These are phyloP conservation scores for Tetragonia tetragonoides DNA, from an alignment of 148 eudicot species.

Conservation along the genomic window DNA sequence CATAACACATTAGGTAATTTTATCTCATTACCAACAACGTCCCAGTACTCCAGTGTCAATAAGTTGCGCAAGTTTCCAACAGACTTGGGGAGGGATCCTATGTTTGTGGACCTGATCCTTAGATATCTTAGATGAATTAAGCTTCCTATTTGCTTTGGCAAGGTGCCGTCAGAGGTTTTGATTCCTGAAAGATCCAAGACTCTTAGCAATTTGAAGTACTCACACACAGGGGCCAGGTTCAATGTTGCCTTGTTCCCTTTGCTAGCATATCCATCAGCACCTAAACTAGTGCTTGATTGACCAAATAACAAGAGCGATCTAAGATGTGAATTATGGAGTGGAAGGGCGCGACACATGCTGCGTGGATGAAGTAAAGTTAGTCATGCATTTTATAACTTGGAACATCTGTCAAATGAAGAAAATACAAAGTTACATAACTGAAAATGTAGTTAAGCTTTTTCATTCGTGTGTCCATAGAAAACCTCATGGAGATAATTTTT, in stretches of 20 bases:
- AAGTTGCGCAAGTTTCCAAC: slow-evolving; percentile 26
- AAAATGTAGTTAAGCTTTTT: background rate
- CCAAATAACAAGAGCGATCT: slow-evolving; percentile 27
- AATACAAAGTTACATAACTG: background rate
- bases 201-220: slow-evolving; percentile 29
- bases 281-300: background rate
- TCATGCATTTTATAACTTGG: background rate
- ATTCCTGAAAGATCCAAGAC: slow-evolving; percentile 25
- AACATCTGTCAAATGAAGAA: background rate
- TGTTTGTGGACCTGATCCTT: slow-evolving; percentile 26
- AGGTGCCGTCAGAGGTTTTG: slow-evolving; percentile 4
- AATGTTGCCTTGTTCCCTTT: background rate
- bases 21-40: background rate
- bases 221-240: slow-evolving; percentile 12
- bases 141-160: slow-evolving; percentile 28
- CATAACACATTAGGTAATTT: slow-evolving; percentile 29
- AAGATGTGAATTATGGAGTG: slow-evolving; percentile 9
- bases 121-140: slow-evolving; percentile 35
- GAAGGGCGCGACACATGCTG: slow-evolving; percentile 18
- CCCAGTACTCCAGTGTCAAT: slow-evolving; percentile 29
- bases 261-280: background rate
- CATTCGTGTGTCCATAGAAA: background rate
- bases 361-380: background rate
- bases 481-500: background rate
- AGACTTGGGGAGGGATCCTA: slow-evolving; percentile 25